Conservation (phyloP, 176 grass and related monocot species). For the Puccinellia tenuiflora region DNA sequence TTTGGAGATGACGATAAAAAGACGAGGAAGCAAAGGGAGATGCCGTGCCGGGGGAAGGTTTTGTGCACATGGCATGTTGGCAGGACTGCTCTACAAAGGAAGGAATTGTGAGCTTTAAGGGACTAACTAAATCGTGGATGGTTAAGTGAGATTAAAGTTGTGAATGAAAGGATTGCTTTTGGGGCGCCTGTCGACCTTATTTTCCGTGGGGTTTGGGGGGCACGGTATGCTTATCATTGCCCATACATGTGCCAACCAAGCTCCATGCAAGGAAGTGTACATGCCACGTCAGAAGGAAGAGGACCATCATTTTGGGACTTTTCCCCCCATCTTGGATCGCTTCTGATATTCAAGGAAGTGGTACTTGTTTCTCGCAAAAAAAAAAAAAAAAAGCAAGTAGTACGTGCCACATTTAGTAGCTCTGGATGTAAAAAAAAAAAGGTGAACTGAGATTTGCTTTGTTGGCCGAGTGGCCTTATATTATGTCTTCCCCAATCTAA, state of each 20-base stretch:
- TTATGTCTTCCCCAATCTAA: not conserved
- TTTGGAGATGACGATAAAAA: conserved; percentile 38
- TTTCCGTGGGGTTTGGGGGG: conserved; percentile 28
- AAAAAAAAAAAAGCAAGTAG: too few species aligned
- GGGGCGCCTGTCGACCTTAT: not conserved
- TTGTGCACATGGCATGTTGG: conserved; percentile 64
- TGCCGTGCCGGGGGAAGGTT: conserved; percentile 21
- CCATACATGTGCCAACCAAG: conserved; percentile 23
- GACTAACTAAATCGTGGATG: not conserved
- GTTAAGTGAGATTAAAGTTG: conserved; percentile 8
- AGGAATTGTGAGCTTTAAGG: conserved; percentile 42
- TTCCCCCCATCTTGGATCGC: not conserved
- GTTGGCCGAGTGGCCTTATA: not conserved
- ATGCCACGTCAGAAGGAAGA: conserved; percentile 32
- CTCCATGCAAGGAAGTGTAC: conserved; percentile 4
- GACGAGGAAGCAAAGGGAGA: conserved; percentile 38
- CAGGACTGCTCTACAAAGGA: conserved; percentile 31
- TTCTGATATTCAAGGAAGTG: not conserved
- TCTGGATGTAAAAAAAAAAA: not conserved
- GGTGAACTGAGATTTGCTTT: conserved; percentile 10
- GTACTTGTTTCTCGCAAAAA: too few species aligned
- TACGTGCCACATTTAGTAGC: conserved; percentile 10
- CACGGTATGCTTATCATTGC: conserved; percentile 34
- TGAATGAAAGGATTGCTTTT: conserved; percentile 24
- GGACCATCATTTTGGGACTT: not conserved